A percentile compares a stretch with the other conserved stretches of the same genome.
Evolutionary conservation across 2,329 filamentous ascomycete species (phyloP).

Genomic region (Aspergillus bombycis): DNA sequence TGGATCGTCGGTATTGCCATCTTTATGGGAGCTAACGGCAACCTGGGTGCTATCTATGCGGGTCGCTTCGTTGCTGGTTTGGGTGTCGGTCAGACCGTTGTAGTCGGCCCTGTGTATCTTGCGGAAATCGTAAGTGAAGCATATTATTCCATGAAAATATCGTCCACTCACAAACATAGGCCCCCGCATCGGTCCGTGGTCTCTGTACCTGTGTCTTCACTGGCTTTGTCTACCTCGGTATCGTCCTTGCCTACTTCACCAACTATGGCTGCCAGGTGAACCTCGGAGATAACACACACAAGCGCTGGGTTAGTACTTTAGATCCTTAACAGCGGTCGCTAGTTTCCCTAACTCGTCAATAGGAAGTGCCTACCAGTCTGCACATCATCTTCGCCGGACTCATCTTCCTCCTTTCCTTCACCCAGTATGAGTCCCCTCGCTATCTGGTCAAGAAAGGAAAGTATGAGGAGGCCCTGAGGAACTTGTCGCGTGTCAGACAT

Average conservation of each 20-base stretch:
- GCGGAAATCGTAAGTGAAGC: constrained; percentile 61
- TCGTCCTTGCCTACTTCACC: constrained; percentile 78
- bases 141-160: neutral
- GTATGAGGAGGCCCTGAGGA: constrained; percentile 49
- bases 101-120: constrained; percentile 67
- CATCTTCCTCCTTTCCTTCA: constrained; percentile 70
- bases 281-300: constrained; percentile 48
- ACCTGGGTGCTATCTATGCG: constrained; percentile 46
- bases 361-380: constrained; percentile 68
- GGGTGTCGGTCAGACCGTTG: constrained; percentile 48
- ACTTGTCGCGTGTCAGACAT: constrained; percentile 60
- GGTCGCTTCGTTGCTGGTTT: constrained; percentile 50
- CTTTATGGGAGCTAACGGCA: constrained; percentile 46
- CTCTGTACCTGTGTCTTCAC: constrained; percentile 74
- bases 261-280: constrained; percentile 65
- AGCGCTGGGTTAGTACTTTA: constrained; percentile 53
- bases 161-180: constrained; percentile 16
- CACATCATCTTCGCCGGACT: constrained; percentile 77
- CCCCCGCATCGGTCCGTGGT: constrained; percentile 69
- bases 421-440: constrained; percentile 71
- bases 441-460: constrained; percentile 69
- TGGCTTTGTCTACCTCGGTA: constrained; percentile 74
- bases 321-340: constrained; percentile 13
- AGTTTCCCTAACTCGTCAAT: neutral
- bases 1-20: constrained; percentile 49